A percentile compares a stretch with the other conserved stretches of the same genome.
These are phyloP conservation scores for Candida schatavii DNA, from an alignment of 805 yeast species.

Conservation along the genomic window DNA sequence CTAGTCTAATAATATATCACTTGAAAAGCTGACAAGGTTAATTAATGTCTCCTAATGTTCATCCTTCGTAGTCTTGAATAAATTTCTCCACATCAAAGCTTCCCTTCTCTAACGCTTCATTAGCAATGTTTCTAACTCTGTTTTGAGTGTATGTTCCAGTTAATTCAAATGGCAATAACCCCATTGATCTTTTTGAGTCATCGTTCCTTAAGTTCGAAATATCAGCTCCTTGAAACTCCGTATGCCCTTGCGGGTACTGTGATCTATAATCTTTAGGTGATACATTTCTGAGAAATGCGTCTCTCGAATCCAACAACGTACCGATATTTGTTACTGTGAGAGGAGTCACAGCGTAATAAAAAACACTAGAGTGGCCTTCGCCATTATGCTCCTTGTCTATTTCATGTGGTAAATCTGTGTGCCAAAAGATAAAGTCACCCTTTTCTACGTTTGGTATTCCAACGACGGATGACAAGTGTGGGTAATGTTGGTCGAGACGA, in stretches of 20 bases:
- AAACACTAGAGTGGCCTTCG: conserved; percentile 32
- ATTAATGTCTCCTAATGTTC: too few relatives aligned
- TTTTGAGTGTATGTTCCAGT: conserved; percentile 26
- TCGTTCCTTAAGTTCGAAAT: conserved; percentile 12
- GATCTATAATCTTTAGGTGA: conserved; percentile 14
- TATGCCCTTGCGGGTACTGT: conserved; percentile 7
- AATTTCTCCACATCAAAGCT: neutral
- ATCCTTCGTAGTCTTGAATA: neutral
- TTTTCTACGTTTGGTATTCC: conserved; percentile 37
- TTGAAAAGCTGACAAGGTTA: too few relatives aligned
- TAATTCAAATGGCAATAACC: conserved; percentile 20
- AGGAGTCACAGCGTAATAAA: conserved; percentile 38
- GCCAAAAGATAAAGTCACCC: conserved; percentile 46
- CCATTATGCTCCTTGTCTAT: conserved; percentile 39
- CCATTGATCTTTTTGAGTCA: conserved; percentile 24
- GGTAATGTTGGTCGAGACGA: conserved; percentile 26
- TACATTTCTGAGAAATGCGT: conserved; percentile 7
- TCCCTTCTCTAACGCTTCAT: conserved; percentile 13
- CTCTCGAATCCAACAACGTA: conserved; percentile 7
- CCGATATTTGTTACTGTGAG: conserved; percentile 18
- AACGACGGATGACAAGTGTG: conserved; percentile 34
- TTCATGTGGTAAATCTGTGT: conserved; percentile 39
- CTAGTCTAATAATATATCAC: neutral
- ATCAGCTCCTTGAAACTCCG: conserved; percentile 21
- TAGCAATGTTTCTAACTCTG: conserved; percentile 21